Percentiles rank a stretch among this genome's conserved stretches.
Evolutionary conservation across 2,329 filamentous ascomycete species (phyloP).

Genomic region (Cucurbitaria berberidis): DNA sequence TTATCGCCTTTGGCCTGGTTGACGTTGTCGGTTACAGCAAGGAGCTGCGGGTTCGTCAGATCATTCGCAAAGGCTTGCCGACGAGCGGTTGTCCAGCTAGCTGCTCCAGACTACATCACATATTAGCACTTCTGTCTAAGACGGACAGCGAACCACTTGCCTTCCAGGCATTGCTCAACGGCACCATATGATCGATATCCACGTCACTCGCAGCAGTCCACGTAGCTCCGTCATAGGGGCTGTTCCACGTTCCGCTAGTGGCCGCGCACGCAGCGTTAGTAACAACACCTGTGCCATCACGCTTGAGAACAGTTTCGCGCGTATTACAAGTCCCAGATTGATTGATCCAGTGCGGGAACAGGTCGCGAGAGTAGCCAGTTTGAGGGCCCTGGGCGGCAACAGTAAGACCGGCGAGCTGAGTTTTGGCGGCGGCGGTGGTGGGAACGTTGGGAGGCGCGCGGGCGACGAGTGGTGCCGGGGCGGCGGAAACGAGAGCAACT

Average conservation of each 20-base stretch:
- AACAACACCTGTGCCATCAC: slow-evolving; percentile 71
- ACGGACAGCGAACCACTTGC: slow-evolving; percentile 47
- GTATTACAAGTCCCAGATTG: slow-evolving; percentile 69
- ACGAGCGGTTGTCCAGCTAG: slow-evolving; percentile 70
- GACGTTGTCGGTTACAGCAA: slow-evolving; percentile 78
- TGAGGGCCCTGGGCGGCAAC: slow-evolving; percentile 63
- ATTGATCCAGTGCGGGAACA: slow-evolving; percentile 76
- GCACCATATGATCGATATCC: slow-evolving; percentile 85
- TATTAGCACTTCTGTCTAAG: neutral
- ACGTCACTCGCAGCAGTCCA: slow-evolving; percentile 73
- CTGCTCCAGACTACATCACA: slow-evolving; percentile 65
- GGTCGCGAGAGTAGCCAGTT: slow-evolving; percentile 66
- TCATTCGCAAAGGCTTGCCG: slow-evolving; percentile 79
- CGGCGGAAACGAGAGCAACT: slow-evolving; percentile 32
- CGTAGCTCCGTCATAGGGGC: slow-evolving; percentile 74
- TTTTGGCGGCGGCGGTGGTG: slow-evolving; percentile 61
- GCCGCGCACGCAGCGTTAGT: slow-evolving; percentile 66
- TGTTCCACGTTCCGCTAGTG: slow-evolving; percentile 71
- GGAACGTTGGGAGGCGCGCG: slow-evolving; percentile 68
- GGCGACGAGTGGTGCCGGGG: slow-evolving; percentile 39
- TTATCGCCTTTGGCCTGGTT: slow-evolving; percentile 77
- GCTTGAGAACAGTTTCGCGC: slow-evolving; percentile 72
- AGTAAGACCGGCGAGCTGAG: slow-evolving; percentile 64
- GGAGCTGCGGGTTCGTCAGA: slow-evolving; percentile 74
- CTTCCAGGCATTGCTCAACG: slow-evolving; percentile 80